Evolutionary conservation across 768 basidiomycete species (phyloP), one percentile per base, ranked within the genome.

Genomic region (Kondoa malvinella): DNA sequence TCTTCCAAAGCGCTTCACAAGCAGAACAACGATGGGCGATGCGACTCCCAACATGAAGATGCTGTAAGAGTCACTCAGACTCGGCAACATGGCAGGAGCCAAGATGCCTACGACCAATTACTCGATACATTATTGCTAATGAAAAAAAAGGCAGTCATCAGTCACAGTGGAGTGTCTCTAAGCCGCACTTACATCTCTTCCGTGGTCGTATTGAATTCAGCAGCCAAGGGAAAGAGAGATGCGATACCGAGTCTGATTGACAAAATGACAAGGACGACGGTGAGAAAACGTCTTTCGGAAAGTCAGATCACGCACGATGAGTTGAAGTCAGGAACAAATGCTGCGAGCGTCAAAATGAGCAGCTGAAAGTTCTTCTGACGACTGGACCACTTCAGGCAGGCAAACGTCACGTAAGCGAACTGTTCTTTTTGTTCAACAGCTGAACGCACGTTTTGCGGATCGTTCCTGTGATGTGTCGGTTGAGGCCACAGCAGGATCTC

Each of bases 231-330:
- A 67, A 87, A 87, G 29, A 86, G 81, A 2, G 79, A 74, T 1
- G 84, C 84, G 68, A 86, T 85, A 65, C 85, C 85, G 64, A 50
- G n/a, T n/a, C 85, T 83, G 0, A 82, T 83, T 12, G 84, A 85
- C 71, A 83, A 81, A 68, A 86, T 86, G 68, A 86, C 85, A 1
- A 85, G 86, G 2, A 86, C 80, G 65, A 84, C 81, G 0, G 85
- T 82, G 14, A 85, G 84, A 17, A 86, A 75, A n/a, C n/a, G n/a
- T n/a, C n/a, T n/a, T n/a, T n/a, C n/a, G n/a, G n/a, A n/a, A n/a
- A n/a, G n/a, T n/a, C n/a, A n/a, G n/a, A n/a, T n/a, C n/a, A n/a
- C n/a, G n/a, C n/a, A 0, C 84, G 85, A 66, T 60, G 25, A 40
- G 2, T 17, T 4, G 16, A 33, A 26, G 17, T 33, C 40, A 17